Evolutionary conservation across 2,329 filamentous ascomycete genomes (phyloP), one percentile per base, ranked within the genome.

Genomic region (Claviceps pazoutovae): DNA sequence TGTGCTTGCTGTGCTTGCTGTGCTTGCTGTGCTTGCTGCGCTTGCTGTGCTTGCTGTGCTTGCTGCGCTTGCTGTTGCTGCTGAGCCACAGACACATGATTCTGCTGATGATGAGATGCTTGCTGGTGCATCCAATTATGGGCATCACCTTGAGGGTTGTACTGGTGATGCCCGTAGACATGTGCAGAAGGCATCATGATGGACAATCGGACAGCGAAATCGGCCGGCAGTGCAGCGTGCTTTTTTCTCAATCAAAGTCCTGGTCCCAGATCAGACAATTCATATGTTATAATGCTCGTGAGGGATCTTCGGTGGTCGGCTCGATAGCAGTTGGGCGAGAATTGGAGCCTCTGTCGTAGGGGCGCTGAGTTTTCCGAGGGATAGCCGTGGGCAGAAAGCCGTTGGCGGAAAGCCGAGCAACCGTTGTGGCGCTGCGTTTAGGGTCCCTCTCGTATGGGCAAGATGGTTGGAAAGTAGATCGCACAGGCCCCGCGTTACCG

Each of bases 101-200:
- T 75, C 59, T 79, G 74, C 55, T 80, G 77, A 55, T 72, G 74
- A 55, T 82, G 79, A 56, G 71, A 72, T 47, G 75, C 71, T 64
- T 83, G 79, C 64, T 81, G 79, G 59, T 84, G 80, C 74, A 84
- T 79, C 82, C 82, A 85, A 62, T 78, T 70, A 57, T 78, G 70
- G 57, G 78, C 74, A 54, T 83, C 80, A 46, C 71, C 70, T 63
- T 83, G 80, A 49, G 75, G 76, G 58, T 77, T 76, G 62, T 82
- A 82, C 60, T 83, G 80, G 61, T 82, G 81, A 62, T 85, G 82
- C 56, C 78, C 80, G 67, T 83, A 84, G 62, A 83, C 74, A 67
- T 81, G 80, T 60, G 77, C 71, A 62, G 77, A 74, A 55, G 75
- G 76, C 72, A 83, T 78, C 80, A 83, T 83, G 59, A 67, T 73